These are phyloP conservation scores for Prillingera fragicola DNA, from an alignment of 1,284 basidiomycete species.

Conservation along the genomic window DNA sequence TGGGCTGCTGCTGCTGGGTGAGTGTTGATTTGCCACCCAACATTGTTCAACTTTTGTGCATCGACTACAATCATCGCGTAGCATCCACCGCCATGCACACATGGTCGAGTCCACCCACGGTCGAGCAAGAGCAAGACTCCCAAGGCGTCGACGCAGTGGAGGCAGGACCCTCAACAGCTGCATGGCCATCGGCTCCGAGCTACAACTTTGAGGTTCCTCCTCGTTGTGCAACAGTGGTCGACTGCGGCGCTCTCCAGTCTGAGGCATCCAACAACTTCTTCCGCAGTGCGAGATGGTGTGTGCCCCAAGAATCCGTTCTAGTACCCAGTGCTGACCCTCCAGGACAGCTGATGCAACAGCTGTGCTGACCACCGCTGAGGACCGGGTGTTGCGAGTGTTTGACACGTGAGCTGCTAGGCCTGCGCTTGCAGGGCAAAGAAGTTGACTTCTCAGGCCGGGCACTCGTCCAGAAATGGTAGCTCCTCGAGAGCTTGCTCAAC, in stretches of 20 bases:
- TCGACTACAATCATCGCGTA: too few relatives aligned
- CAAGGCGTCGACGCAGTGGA: too few relatives aligned
- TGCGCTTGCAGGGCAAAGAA: neutral
- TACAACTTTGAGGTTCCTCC: conserved; percentile 19
- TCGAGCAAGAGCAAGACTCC: too few relatives aligned
- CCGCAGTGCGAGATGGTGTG: conserved; percentile 39
- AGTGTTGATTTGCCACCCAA: too few relatives aligned
- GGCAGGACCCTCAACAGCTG: too few relatives aligned
- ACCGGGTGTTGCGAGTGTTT: conserved; percentile 33
- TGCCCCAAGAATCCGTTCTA: neutral
- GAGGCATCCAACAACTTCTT: conserved; percentile 28
- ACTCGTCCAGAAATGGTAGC: too few relatives aligned
- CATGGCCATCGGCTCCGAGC: conserved; percentile 26
- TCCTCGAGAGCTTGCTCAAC: conserved; percentile 50
- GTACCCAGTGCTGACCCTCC: conserved; percentile 5
- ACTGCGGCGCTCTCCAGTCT: conserved; percentile 2
- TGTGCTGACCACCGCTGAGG: conserved; percentile 40
- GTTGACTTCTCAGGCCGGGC: conserved; percentile 3
- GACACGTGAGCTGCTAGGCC: conserved; percentile 22
- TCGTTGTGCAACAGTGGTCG: neutral
- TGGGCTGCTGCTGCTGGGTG: too few relatives aligned
- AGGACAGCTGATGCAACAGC: conserved; percentile 42
- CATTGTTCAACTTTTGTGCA: too few relatives aligned
- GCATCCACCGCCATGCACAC: too few relatives aligned
- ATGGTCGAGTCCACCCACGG: too few relatives aligned